Conservation (phyloP, 1,139 yeast species). For the Keqinozyma sinolaborantium region DNA sequence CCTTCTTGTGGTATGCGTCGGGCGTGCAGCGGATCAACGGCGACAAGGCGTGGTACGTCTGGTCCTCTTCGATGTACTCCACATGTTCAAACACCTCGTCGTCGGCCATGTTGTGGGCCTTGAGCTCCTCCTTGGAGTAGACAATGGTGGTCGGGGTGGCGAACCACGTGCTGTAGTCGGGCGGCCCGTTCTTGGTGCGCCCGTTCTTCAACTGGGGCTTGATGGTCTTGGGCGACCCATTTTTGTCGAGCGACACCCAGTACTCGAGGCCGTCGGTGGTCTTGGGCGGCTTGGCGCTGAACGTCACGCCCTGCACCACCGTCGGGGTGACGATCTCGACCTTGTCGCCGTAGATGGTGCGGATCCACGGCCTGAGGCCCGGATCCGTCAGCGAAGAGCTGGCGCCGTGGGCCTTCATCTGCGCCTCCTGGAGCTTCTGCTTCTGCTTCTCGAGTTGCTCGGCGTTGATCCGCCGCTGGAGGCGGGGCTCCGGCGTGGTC, state of each 20-base stretch:
- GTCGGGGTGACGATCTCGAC: conserved; percentile 76
- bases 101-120: conserved; percentile 68
- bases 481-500: conserved; percentile 8
- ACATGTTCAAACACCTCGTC: conserved; percentile 57
- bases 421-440: conserved; percentile 11
- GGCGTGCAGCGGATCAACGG: conserved; percentile 88
- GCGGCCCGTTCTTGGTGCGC: conserved; percentile 57
- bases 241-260: conserved; percentile 77
- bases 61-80: conserved; percentile 58
- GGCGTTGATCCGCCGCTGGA: conserved; percentile 24
- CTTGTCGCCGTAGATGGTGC: conserved; percentile 59
- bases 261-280: conserved; percentile 68
- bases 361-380: conserved; percentile 61
- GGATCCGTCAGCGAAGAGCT: conserved; percentile 4
- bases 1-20: conserved; percentile 62
- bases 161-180: conserved; percentile 76
- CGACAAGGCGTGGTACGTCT: conserved; percentile 62
- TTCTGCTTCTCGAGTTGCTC: conserved; percentile 34
- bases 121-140: conserved; percentile 54
- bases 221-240: conserved; percentile 80
- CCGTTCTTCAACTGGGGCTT: conserved; percentile 74
- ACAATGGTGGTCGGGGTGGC: conserved; percentile 62
- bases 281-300: conserved; percentile 66
- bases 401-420: conserved; percentile 5
- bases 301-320: conserved; percentile 77